Base-by-base conservation (phyloP, 129 eudicot genomes). In the Centrapalus pauciflorus region DNA sequence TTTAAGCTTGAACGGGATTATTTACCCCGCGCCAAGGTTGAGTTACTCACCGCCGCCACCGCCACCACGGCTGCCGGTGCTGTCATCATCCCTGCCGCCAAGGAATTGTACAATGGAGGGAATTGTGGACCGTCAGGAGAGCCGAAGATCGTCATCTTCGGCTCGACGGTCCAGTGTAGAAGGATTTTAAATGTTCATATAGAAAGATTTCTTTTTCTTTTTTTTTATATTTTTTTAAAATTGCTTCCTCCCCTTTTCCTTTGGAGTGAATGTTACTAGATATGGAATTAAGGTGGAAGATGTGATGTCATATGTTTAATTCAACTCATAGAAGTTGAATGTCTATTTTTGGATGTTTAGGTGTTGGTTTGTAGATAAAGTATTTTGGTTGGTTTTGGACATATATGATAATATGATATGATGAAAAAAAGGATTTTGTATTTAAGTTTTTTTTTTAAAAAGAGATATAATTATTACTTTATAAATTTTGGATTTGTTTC, bases 121-220 rank as follows among this genome's bases (percentile, higher is more conserved):
- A 55, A 29, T 46, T 9, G 62, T 74, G 50, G 95, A 87, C 38
- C 78, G 80, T 40, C 87, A 80, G 65, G 95, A 79, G 55, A 81
- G 83, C 67, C 71, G 81, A 55, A 81, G 77, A 69, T 84, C 87
- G 6, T 75, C 86, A 0, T 75, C 92, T 5, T 86, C 92, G 33
- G 80, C 74, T 51, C 71, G 85, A 52, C 83, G 86, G 74, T 76
- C 90, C 5, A 83, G 90, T 76, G 96, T 92, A 29, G 87, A 91
- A 83, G 94, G 90, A 51, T 91, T 84, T 83, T 85, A 86, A 85
- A 64, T 79, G 86, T 81, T 75, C 40, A 80, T 84, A 80, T 76
- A n/a, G n/a, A 72, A 45, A 70, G 76, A 51, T 72, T 73, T 60
- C 41, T 67, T 52, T 32, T n/a, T n/a, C n/a, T 73, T 62, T 14